phyloP scores from a whole-genome alignment of 805 yeast genomes.

The Candida nanaspora region DNA sequence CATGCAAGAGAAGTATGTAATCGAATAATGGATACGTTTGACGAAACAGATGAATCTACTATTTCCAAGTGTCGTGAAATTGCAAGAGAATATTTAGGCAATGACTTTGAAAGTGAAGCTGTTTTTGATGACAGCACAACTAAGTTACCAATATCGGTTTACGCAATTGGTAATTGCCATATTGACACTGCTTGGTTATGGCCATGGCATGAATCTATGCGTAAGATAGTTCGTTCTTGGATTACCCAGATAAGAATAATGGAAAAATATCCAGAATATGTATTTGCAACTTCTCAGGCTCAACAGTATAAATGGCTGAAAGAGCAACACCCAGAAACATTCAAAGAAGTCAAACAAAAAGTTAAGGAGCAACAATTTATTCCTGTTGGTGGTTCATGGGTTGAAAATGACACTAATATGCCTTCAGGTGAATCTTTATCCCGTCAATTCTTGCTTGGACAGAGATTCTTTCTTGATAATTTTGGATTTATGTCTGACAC shows the following conservation, averaged over 20 bases:
- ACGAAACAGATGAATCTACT: slow-evolving; percentile 54
- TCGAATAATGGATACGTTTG: slow-evolving; percentile 77
- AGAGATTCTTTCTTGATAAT: slow-evolving; percentile 69
- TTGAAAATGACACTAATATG: slow-evolving; percentile 91
- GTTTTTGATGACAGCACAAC: slow-evolving; percentile 46
- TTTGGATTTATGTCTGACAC: slow-evolving; percentile 71
- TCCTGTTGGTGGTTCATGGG: slow-evolving; percentile 97
- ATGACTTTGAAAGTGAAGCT: slow-evolving; percentile 50
- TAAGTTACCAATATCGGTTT: slow-evolving; percentile 48
- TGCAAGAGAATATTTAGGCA: slow-evolving; percentile 60
- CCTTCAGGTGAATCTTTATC: slow-evolving; percentile 91
- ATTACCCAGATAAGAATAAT: slow-evolving; percentile 81
- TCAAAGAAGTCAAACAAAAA: slow-evolving; percentile 54
- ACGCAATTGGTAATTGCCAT: slow-evolving; percentile 90
- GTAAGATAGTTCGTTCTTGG: slow-evolving; percentile 94
- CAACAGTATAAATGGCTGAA: slow-evolving; percentile 93
- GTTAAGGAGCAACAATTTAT: slow-evolving; percentile 69
- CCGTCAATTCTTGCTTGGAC: slow-evolving; percentile 88
- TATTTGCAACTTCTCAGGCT: slow-evolving; percentile 92
- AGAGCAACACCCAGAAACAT: slow-evolving; percentile 79
- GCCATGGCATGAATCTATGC: slow-evolving; percentile 97
- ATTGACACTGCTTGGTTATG: slow-evolving; percentile 98
- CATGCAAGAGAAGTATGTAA: slow-evolving; percentile 77
- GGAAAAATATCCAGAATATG: slow-evolving; percentile 86
- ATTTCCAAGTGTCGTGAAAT: slow-evolving; percentile 58